A percentile compares a stretch with the other conserved stretches of the same genome.
phyloP scores from a whole-genome alignment of 345 rosid genomes.

The Populus tremula region DNA sequence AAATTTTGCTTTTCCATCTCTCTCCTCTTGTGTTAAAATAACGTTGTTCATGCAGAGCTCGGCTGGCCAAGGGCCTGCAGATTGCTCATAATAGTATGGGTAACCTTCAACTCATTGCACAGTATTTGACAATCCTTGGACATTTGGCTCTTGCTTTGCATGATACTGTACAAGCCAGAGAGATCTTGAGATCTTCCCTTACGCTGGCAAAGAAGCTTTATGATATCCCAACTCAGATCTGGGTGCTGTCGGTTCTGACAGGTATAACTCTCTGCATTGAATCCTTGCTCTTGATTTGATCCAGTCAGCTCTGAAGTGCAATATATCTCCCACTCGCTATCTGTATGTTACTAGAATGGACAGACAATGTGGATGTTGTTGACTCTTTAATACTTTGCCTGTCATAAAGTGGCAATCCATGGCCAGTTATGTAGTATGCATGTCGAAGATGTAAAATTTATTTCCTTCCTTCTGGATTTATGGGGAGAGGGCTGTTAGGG shows the following conservation, averaged over 20 bases:
- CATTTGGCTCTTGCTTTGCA: conserved; percentile 88
- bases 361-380: background rate
- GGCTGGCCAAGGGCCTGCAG: conserved; percentile 93
- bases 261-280: conserved; percentile 35
- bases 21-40: conserved; percentile 8
- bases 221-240: conserved; percentile 92
- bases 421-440: background rate
- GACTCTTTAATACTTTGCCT: background rate
- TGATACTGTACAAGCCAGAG: conserved; percentile 89
- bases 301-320: background rate
- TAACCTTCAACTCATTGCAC: conserved; percentile 95
- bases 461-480: background rate
- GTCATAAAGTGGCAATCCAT: background rate
- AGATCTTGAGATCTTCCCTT: conserved; percentile 87
- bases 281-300: background rate
- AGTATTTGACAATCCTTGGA: conserved; percentile 86
- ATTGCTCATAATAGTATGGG: conserved; percentile 85
- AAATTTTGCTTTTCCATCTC: background rate
- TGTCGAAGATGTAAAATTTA: background rate
- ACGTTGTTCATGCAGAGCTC: conserved; percentile 52
- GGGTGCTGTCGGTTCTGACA: conserved; percentile 87
- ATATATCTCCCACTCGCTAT: background rate
- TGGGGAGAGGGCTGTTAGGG: background rate
- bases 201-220: conserved; percentile 84
- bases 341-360: background rate